Percentiles rank a stretch among this genome's conserved stretches.
Conservation (phyloP, 257 asterid genomes). For the Petunia axillaris region DNA sequence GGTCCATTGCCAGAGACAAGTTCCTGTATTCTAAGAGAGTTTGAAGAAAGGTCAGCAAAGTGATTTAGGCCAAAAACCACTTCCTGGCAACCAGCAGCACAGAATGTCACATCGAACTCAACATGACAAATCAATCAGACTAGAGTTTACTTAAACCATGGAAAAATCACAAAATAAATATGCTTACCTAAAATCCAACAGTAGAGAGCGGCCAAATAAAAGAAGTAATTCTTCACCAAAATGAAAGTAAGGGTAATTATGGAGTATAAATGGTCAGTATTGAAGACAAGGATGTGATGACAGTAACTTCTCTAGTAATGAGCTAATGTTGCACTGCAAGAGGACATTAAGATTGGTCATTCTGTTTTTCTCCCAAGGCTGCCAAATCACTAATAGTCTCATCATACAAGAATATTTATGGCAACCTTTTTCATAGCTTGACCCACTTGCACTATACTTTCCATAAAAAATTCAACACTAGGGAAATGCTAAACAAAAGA, state of each 20-base stretch:
- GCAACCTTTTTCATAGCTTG: slow-evolving; percentile 1
- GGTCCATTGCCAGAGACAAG: slow-evolving; percentile 31
- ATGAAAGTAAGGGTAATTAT: slow-evolving; percentile 14
- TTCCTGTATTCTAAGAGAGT: slow-evolving; percentile 34
- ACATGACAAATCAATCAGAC: slow-evolving; percentile 14
- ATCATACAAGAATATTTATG: background rate
- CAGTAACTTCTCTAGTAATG: background rate
- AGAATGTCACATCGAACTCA: background rate
- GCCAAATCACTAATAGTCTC: slow-evolving; percentile 8
- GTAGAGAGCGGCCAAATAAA: background rate
- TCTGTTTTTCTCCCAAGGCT: background rate
- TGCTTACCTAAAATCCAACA: slow-evolving; percentile 4
- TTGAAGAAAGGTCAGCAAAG: slow-evolving; percentile 11
- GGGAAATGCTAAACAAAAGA: background rate
- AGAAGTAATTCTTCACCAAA: background rate
- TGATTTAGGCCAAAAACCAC: background rate
- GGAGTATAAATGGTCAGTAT: background rate
- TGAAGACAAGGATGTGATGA: background rate
- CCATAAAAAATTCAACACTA: slow-evolving; percentile 8
- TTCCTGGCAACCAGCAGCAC: background rate
- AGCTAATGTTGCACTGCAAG: slow-evolving; percentile 3
- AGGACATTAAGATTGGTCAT: background rate
- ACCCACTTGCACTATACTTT: slow-evolving; percentile 4
- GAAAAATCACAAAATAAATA: background rate
- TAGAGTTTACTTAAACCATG: slow-evolving; percentile 7